phyloP scores from a whole-genome alignment of 148 eudicot species.

The Simmondsia chinensis region DNA sequence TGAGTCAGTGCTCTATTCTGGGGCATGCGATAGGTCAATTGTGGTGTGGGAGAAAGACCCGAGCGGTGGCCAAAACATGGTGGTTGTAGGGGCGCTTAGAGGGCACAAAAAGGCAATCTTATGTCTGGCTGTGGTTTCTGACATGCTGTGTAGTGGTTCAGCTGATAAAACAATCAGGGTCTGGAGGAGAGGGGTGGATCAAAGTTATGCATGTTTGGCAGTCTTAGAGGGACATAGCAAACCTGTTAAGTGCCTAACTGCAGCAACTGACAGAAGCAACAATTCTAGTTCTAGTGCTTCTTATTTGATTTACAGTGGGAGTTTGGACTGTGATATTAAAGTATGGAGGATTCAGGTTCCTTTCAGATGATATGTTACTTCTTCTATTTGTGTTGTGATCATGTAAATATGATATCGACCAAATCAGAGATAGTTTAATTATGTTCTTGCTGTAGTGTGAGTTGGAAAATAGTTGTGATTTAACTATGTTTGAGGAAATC shows the following conservation, averaged over 20 bases:
- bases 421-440: background rate
- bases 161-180: slow-evolving; percentile 73
- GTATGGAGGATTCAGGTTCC: slow-evolving; percentile 57
- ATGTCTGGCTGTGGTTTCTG: slow-evolving; percentile 49
- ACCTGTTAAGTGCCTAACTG: slow-evolving; percentile 65
- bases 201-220: slow-evolving; percentile 49
- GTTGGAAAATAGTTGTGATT: too few relatives aligned
- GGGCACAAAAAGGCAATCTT: slow-evolving; percentile 75
- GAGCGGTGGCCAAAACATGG: slow-evolving; percentile 23
- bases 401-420: slow-evolving; percentile 14
- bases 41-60: slow-evolving; percentile 61
- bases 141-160: slow-evolving; percentile 72
- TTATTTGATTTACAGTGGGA: slow-evolving; percentile 61
- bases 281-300: slow-evolving; percentile 17
- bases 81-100: slow-evolving; percentile 59
- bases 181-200: slow-evolving; percentile 52
- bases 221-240: slow-evolving; percentile 61
- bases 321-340: slow-evolving; percentile 67
- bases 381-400: background rate
- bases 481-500: too few relatives aligned
- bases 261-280: slow-evolving; percentile 22
- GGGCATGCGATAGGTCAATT: slow-evolving; percentile 75
- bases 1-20: slow-evolving; percentile 56
- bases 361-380: slow-evolving; percentile 3
- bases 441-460: background rate